A percentile compares a stretch with the other conserved stretches of the same genome.
phyloP scores from a whole-genome alignment of 352 stramenopile genomes.

The Albugo candida region DNA sequence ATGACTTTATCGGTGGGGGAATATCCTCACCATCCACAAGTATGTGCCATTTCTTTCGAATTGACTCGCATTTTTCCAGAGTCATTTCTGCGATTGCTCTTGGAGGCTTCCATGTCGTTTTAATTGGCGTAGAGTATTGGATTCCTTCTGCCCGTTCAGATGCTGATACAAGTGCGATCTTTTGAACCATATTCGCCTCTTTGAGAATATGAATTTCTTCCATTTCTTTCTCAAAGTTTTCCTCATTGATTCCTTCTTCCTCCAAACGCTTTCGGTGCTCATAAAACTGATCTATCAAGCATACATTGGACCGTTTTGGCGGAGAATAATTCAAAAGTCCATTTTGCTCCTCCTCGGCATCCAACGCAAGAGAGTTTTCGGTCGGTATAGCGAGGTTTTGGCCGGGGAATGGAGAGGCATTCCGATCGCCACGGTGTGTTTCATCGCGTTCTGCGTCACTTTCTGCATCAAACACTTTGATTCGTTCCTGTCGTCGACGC shows the following conservation, averaged over 20 bases:
- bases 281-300: constrained; percentile 65
- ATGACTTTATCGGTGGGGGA: constrained; percentile 91
- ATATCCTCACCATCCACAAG: constrained; percentile 91
- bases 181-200: constrained; percentile 91
- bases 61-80: constrained; percentile 69
- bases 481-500: constrained; percentile 14
- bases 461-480: background rate
- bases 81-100: constrained; percentile 72
- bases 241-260: constrained; percentile 53
- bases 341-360: constrained; percentile 3
- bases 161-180: constrained; percentile 86
- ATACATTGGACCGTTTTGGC: constrained; percentile 35
- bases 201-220: constrained; percentile 88
- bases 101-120: constrained; percentile 84
- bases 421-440: background rate
- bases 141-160: constrained; percentile 84
- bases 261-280: constrained; percentile 66
- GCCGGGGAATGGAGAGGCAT: too few species aligned
- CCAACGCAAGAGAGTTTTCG: too few species aligned
- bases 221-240: constrained; percentile 57
- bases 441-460: background rate
- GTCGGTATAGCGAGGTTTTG: too few species aligned
- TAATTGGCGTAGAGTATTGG: constrained; percentile 79
- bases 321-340: constrained; percentile 4
- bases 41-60: constrained; percentile 97